Evolutionary conservation across 495 filamentous ascomycete species (phyloP).

Genomic region (Hamigera avellanea): DNA sequence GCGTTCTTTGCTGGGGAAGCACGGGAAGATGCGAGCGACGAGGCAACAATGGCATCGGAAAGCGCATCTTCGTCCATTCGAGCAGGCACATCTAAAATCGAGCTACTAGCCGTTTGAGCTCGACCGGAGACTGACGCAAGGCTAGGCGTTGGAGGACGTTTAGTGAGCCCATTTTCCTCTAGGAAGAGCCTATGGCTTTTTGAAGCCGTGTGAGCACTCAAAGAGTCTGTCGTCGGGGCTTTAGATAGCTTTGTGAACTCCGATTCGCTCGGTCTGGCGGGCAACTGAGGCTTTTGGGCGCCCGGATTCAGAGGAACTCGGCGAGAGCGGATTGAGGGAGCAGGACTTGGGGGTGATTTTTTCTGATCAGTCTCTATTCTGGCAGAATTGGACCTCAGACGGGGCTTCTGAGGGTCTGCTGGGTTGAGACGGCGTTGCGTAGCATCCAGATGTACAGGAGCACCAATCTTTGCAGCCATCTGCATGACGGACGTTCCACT

Average conservation of each 20-base stretch:
- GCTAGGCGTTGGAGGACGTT: constrained; percentile 12
- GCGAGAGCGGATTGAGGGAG: no score
- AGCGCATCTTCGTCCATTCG: constrained; percentile 38
- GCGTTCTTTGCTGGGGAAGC: constrained; percentile 40
- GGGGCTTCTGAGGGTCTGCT: constrained; percentile 7
- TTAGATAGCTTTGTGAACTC: background rate
- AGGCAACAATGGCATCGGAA: constrained; percentile 74
- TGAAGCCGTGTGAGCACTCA: background rate
- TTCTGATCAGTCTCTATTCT: no score
- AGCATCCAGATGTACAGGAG: constrained; percentile 5
- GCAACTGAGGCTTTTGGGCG: no score
- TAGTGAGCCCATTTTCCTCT: no score
- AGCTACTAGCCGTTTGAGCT: constrained; percentile 18
- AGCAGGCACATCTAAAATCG: constrained; percentile 11
- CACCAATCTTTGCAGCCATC: background rate
- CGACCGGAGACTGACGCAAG: constrained; percentile 14
- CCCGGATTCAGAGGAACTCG: no score
- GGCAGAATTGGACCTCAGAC: background rate
- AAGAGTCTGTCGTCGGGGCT: background rate
- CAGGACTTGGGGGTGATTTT: no score
- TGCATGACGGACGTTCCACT: constrained; percentile 5
- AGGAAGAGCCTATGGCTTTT: background rate
- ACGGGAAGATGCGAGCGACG: constrained; percentile 66
- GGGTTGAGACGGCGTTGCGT: constrained; percentile 9
- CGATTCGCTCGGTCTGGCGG: background rate